Evolutionary conservation across 2,329 filamentous ascomycete species (phyloP).

Genomic region (Phialophora macrospora): DNA sequence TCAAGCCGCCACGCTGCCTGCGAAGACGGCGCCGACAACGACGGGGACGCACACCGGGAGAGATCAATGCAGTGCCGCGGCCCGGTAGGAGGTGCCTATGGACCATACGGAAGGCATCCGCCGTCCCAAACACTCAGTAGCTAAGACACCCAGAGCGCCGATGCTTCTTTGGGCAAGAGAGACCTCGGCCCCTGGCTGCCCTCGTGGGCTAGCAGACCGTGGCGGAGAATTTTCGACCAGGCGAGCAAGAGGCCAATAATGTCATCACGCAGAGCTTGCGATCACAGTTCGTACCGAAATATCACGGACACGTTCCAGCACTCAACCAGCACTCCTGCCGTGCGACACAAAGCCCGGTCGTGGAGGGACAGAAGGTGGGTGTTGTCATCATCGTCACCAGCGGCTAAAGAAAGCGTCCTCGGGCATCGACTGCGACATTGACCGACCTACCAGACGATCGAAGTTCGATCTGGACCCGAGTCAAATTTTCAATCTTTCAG

Average conservation of each 20-base stretch:
- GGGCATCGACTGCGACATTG: background rate
- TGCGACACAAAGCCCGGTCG: background rate
- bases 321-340: background rate
- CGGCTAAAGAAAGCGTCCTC: background rate
- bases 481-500: background rate
- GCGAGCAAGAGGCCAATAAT: background rate
- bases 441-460: background rate
- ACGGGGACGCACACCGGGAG: background rate
- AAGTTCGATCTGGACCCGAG: background rate
- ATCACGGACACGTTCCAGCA: background rate
- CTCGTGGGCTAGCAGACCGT: constrained; percentile 10
- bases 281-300: background rate
- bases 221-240: constrained; percentile 1
- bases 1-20: background rate
- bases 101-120: constrained; percentile 15
- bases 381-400: background rate
- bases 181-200: constrained; percentile 3
- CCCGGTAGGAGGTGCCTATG: background rate
- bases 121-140: constrained; percentile 14
- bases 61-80: constrained; percentile 1
- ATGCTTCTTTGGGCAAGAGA: background rate
- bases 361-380: background rate
- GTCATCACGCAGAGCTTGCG: background rate
- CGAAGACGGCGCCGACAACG: background rate
- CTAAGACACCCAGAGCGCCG: constrained; percentile 9